phyloP scores from a whole-genome alignment of 1,284 basidiomycete genomes.

The Moesziomyces parantarcticus region DNA sequence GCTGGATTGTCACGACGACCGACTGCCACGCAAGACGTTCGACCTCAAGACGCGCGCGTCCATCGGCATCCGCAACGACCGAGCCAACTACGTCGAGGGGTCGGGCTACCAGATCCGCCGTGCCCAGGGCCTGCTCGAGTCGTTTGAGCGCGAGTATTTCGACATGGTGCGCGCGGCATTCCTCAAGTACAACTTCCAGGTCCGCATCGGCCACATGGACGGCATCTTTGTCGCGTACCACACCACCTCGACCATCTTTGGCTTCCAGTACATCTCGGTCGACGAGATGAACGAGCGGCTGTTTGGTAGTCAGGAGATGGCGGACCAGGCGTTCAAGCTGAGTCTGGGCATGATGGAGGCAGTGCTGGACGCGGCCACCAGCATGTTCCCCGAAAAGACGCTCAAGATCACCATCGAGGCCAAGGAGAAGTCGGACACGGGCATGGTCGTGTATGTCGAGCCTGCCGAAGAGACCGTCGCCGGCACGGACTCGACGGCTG shows the following conservation, averaged over 20 bases:
- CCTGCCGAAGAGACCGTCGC: constrained; percentile 7
- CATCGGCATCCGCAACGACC: constrained; percentile 84
- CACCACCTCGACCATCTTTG: constrained; percentile 87
- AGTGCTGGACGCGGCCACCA: constrained; percentile 75
- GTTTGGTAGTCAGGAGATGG: constrained; percentile 76
- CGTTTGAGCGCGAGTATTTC: constrained; percentile 67
- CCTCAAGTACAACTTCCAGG: constrained; percentile 96
- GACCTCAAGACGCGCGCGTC: constrained; percentile 95
- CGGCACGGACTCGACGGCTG: too few relatives aligned
- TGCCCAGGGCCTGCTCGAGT: constrained; percentile 58
- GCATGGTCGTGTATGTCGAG: constrained; percentile 59
- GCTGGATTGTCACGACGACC: constrained; percentile 84
- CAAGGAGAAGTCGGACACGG: constrained; percentile 21
- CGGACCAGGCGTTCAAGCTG: constrained; percentile 81
- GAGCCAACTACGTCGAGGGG: constrained; percentile 78
- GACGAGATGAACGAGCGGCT: constrained; percentile 86
- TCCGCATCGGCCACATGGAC: constrained; percentile 95
- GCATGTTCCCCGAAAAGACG: constrained; percentile 73
- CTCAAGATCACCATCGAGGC: constrained; percentile 60
- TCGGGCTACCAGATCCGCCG: constrained; percentile 66
- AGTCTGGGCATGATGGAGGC: constrained; percentile 80
- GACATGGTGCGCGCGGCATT: constrained; percentile 93
- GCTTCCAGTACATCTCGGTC: constrained; percentile 91
- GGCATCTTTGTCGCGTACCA: constrained; percentile 95
- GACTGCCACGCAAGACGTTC: constrained; percentile 89